Conservation (phyloP, 2,329 filamentous ascomycete genomes). For the Zalaria obscura region DNA sequence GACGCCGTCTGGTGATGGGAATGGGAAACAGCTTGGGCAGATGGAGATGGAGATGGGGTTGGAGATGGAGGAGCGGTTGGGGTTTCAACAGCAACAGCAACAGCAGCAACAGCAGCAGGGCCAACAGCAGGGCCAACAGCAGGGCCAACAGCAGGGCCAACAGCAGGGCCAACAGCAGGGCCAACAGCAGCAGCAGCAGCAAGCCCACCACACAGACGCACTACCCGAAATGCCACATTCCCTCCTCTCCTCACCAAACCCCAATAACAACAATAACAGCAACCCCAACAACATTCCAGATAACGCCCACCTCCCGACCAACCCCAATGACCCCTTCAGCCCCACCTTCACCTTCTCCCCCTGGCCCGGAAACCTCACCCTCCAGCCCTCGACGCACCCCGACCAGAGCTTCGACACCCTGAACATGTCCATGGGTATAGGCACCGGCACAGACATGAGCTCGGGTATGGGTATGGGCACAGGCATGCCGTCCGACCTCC, state of each 20-base stretch:
- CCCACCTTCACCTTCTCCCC: slow-evolving; percentile 24
- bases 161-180: slow-evolving; percentile 1
- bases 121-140: slow-evolving; percentile 1
- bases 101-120: slow-evolving; percentile 1
- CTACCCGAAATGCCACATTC: too few species aligned
- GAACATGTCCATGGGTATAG: too few species aligned
- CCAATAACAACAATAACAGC: slow-evolving; percentile 1
- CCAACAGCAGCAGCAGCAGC: slow-evolving; percentile 4
- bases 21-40: background rate
- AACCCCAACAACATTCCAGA: slow-evolving; percentile 2
- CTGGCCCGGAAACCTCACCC: slow-evolving; percentile 6
- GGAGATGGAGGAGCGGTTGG: background rate
- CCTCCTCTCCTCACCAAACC: background rate
- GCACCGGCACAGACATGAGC: too few species aligned
- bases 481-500: too few species aligned
- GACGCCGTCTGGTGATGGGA: too few species aligned
- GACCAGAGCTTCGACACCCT: slow-evolving; percentile 9
- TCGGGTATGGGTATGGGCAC: too few species aligned
- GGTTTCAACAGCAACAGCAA: slow-evolving; percentile 1
- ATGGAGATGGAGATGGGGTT: background rate
- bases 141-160: slow-evolving; percentile 3
- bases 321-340: slow-evolving; percentile 21
- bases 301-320: slow-evolving; percentile 1
- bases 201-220: slow-evolving; percentile 1
- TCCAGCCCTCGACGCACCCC: slow-evolving; percentile 5